A percentile compares a stretch with the other conserved stretches of the same genome.
Conservation (phyloP, 345 rosid genomes). For the Luvunga scandens region DNA sequence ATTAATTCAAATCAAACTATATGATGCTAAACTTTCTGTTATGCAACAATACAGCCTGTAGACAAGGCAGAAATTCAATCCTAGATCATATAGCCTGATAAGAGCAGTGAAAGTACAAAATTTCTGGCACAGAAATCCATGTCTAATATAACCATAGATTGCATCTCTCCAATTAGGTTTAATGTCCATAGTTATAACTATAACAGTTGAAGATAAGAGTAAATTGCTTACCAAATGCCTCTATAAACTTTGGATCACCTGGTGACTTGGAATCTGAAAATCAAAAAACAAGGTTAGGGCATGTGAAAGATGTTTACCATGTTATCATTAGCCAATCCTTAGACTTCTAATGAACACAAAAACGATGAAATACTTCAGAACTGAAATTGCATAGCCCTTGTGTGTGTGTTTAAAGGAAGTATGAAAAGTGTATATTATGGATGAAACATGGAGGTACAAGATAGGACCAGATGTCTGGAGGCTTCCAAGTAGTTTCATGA, state of each 20-base stretch:
- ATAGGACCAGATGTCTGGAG: neutral
- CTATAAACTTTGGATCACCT: slow-evolving; percentile 64
- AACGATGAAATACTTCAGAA: neutral
- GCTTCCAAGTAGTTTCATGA: neutral
- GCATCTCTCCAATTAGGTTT: neutral
- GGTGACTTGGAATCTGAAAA: slow-evolving; percentile 60
- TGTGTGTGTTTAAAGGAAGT: neutral
- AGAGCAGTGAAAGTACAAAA: neutral
- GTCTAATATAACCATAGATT: neutral
- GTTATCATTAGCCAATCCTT: neutral
- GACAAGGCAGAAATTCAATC: neutral
- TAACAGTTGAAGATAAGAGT: neutral
- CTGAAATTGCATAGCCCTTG: neutral
- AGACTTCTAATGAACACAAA: neutral
- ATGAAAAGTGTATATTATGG: neutral
- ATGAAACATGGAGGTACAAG: neutral
- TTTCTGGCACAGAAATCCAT: neutral
- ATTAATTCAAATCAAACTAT: neutral
- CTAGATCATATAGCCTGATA: neutral
- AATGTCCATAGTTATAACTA: neutral
- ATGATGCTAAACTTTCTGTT: neutral
- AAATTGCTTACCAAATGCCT: slow-evolving; percentile 66
- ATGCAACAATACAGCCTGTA: neutral
- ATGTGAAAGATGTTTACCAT: neutral
- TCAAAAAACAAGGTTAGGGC: slow-evolving; percentile 4